Conservation (phyloP, 2,329 filamentous ascomycete genomes). For the Pyrenophora tritici-repentis region DNA sequence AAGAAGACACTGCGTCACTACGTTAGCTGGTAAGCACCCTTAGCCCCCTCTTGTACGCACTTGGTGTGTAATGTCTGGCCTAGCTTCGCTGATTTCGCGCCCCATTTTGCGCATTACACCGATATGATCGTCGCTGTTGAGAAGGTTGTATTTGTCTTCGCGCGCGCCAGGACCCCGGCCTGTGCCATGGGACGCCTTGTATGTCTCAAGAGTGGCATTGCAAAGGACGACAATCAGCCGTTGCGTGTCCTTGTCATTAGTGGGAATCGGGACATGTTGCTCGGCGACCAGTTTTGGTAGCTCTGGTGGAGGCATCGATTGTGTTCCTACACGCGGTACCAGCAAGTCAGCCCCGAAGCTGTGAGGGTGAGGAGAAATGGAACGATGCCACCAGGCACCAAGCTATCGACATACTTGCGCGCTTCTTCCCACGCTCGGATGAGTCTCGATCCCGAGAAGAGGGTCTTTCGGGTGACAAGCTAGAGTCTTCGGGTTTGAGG, state of each 20-base stretch:
- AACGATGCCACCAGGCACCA: slow-evolving; percentile 4
- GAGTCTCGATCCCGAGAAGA: slow-evolving; percentile 43
- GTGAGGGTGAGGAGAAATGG: slow-evolving; percentile 12
- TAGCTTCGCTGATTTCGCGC: slow-evolving; percentile 94
- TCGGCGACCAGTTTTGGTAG: slow-evolving; percentile 92
- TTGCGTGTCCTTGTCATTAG: slow-evolving; percentile 86
- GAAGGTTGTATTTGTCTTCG: slow-evolving; percentile 94
- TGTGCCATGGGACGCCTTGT: slow-evolving; percentile 82
- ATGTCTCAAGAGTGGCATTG: slow-evolving; percentile 96
- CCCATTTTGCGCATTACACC: slow-evolving; percentile 99
- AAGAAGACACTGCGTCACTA: slow-evolving; percentile 75
- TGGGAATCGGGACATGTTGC: slow-evolving; percentile 82
- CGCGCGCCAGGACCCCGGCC: slow-evolving; percentile 66
- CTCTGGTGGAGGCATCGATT: slow-evolving; percentile 89
- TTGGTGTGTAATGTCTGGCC: slow-evolving; percentile 98
- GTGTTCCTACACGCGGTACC: slow-evolving; percentile 59
- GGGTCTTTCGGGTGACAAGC: slow-evolving; percentile 21
- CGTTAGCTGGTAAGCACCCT: slow-evolving; percentile 26
- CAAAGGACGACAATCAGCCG: slow-evolving; percentile 94
- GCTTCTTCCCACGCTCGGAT: slow-evolving; percentile 43
- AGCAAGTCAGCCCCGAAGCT: slow-evolving; percentile 30
- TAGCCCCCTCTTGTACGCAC: slow-evolving; percentile 57
- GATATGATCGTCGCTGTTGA: slow-evolving; percentile 99
- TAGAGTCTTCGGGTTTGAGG: slow-evolving; percentile 26
- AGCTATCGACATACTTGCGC: slow-evolving; percentile 42